Percentiles rank a stretch among this genome's conserved stretches.
Conservation (phyloP, 2,329 filamentous ascomycete species). For the Beauveria brongniartii region DNA sequence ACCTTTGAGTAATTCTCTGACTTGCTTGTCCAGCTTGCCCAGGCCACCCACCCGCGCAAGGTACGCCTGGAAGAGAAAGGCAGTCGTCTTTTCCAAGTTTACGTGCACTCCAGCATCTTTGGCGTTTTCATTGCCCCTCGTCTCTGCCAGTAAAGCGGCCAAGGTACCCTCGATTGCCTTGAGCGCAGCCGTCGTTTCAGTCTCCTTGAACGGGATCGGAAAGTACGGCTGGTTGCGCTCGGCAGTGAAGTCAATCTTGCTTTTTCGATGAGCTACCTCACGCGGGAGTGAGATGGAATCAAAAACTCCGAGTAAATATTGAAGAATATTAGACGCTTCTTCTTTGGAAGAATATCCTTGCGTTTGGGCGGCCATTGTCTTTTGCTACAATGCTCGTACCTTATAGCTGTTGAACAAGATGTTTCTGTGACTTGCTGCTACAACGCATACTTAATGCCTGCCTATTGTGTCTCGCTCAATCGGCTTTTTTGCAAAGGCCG, state of each 20-base stretch:
- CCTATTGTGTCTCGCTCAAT: background rate
- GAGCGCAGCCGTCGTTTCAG: conserved; percentile 33
- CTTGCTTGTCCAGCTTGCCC: conserved; percentile 29
- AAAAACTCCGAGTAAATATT: conserved; percentile 19
- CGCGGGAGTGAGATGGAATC: conserved; percentile 23
- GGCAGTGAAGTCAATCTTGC: conserved; percentile 25
- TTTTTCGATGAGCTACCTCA: conserved; percentile 17
- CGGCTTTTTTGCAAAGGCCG: background rate
- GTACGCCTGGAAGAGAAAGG: conserved; percentile 32
- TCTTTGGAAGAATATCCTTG: conserved; percentile 18
- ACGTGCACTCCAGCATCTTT: conserved; percentile 20
- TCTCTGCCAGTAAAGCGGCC: conserved; percentile 24
- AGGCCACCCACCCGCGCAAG: conserved; percentile 28
- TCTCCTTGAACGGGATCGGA: conserved; percentile 40
- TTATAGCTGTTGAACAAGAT: background rate
- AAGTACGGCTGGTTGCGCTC: conserved; percentile 33
- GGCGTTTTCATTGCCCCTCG: conserved; percentile 13
- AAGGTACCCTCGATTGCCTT: conserved; percentile 34
- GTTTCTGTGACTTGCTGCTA: background rate
- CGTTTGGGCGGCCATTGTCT: background rate
- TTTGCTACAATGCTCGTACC: background rate
- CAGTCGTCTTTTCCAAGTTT: conserved; percentile 32
- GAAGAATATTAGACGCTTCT: conserved; percentile 19
- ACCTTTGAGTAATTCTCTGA: conserved; percentile 25
- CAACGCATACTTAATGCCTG: background rate